Percentiles rank a stretch among this genome's conserved stretches.
Evolutionary conservation across 352 stramenopile genomes (phyloP).

Genomic region (Globisporangium echinulatum): DNA sequence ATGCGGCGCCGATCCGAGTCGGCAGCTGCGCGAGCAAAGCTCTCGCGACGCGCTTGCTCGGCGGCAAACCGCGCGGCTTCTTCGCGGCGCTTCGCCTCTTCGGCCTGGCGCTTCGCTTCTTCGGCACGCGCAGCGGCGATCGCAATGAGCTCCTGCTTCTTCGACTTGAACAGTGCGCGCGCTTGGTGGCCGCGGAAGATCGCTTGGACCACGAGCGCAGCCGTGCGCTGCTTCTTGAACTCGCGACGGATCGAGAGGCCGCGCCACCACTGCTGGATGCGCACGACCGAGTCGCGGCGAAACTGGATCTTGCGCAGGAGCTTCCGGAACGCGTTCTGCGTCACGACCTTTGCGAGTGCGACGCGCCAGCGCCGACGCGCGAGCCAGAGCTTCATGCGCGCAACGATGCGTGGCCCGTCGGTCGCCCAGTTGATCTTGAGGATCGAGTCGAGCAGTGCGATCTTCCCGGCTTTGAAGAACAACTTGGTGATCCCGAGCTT

Average conservation of each 20-base stretch:
- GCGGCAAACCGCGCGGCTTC: slow-evolving; percentile 57
- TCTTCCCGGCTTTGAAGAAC: slow-evolving; percentile 76
- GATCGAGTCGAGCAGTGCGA: slow-evolving; percentile 66
- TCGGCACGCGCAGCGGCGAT: slow-evolving; percentile 65
- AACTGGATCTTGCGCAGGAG: slow-evolving; percentile 59
- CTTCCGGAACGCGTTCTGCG: slow-evolving; percentile 46
- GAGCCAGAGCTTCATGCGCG: slow-evolving; percentile 64
- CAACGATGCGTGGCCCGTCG: slow-evolving; percentile 51
- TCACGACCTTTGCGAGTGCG: slow-evolving; percentile 55
- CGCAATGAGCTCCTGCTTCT: slow-evolving; percentile 83
- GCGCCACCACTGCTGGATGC: slow-evolving; percentile 85
- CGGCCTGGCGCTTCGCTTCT: slow-evolving; percentile 64
- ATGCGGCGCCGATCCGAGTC: slow-evolving; percentile 57
- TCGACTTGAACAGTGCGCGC: slow-evolving; percentile 68
- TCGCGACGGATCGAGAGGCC: slow-evolving; percentile 59
- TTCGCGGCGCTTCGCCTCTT: slow-evolving; percentile 79
- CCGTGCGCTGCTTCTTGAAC: slow-evolving; percentile 78
- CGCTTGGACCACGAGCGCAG: slow-evolving; percentile 66
- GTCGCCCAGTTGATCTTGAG: slow-evolving; percentile 69
- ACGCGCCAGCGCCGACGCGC: slow-evolving; percentile 67
- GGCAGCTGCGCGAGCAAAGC: slow-evolving; percentile 38
- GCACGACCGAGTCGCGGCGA: slow-evolving; percentile 46
- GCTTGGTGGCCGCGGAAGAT: slow-evolving; percentile 76
- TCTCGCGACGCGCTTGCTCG: slow-evolving; percentile 51
- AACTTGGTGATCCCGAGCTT: slow-evolving; percentile 74